phyloP scores from a whole-genome alignment of 2,329 filamentous ascomycete species.

The Aureobasidium sp. region DNA sequence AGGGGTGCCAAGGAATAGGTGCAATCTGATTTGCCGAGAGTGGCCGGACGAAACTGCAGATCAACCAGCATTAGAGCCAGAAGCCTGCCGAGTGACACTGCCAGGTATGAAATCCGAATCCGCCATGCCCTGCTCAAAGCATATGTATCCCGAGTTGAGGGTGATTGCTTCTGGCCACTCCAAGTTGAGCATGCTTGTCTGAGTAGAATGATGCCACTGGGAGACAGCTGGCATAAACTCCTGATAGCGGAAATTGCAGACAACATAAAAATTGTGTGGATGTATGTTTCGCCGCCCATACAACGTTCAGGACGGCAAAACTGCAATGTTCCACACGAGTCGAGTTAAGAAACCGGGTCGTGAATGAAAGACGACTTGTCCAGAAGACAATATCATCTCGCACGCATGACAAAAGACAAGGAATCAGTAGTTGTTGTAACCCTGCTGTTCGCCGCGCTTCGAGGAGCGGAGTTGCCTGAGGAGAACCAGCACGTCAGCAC shows the following conservation, averaged over 20 bases:
- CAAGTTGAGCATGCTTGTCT: conserved; percentile 15
- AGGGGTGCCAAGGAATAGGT: conserved; percentile 6
- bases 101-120: conserved; percentile 24
- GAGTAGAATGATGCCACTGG: conserved; percentile 4
- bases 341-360: conserved; percentile 28
- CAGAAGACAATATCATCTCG: not conserved
- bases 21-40: conserved; percentile 16
- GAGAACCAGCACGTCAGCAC: conserved; percentile 38
- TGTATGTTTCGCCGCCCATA: conserved; percentile 32
- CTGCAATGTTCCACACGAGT: conserved; percentile 36
- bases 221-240: conserved; percentile 1
- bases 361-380: not conserved
- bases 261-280: conserved; percentile 17
- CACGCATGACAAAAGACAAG: conserved; percentile 12
- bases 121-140: not conserved
- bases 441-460: conserved; percentile 45
- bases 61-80: conserved; percentile 22
- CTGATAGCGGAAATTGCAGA: conserved; percentile 17
- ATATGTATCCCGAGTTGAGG: not conserved
- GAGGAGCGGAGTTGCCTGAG: conserved; percentile 47
- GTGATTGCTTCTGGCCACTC: conserved; percentile 3
- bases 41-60: conserved; percentile 22
- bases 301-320: conserved; percentile 35
- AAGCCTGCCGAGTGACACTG: conserved; percentile 36
- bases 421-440: conserved; percentile 42